These are phyloP conservation scores for Pholiota molesta DNA, from an alignment of 768 basidiomycete species.

Conservation along the genomic window DNA sequence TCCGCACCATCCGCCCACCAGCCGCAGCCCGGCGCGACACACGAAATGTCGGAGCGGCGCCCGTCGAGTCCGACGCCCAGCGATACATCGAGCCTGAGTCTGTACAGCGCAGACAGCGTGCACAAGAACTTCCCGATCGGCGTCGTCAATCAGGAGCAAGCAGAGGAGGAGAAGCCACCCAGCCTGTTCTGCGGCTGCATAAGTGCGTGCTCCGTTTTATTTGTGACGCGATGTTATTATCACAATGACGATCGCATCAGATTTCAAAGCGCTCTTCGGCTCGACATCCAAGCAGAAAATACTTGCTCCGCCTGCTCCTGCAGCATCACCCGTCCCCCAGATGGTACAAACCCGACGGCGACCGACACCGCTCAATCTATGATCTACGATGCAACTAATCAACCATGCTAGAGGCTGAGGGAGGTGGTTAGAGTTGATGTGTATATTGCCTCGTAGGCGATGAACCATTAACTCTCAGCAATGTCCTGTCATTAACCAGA, in stretches of 20 bases:
- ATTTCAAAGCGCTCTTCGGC: conserved; percentile 24
- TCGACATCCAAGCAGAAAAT: conserved; percentile 20
- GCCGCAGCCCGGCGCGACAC: conserved; percentile 11
- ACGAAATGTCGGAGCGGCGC: conserved; percentile 14
- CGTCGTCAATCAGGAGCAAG: conserved; percentile 9
- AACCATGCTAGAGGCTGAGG: neutral
- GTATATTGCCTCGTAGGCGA: conserved; percentile 8
- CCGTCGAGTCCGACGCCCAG: conserved; percentile 24
- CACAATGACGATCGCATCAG: conserved; percentile 7
- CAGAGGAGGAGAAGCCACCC: conserved; percentile 18
- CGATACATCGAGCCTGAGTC: conserved; percentile 22
- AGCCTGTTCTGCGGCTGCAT: conserved; percentile 22
- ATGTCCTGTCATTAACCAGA: neutral
- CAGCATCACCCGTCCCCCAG: conserved; percentile 18
- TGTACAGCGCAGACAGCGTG: conserved; percentile 24
- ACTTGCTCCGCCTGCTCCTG: conserved; percentile 16
- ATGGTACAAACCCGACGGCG: conserved; percentile 24
- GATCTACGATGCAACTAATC: neutral
- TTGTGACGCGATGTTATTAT: neutral
- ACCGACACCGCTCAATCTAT: conserved; percentile 24
- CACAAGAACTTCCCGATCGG: conserved; percentile 22
- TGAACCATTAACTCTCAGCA: neutral
- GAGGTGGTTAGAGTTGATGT: conserved; percentile 16
- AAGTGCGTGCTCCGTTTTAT: conserved; percentile 15
- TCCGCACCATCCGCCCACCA: conserved; percentile 18